A percentile compares a stretch with the other conserved stretches of the same genome.
Conservation (phyloP, 225 moss, liverwort and hornwort species). For the Straminergon stramineum region DNA sequence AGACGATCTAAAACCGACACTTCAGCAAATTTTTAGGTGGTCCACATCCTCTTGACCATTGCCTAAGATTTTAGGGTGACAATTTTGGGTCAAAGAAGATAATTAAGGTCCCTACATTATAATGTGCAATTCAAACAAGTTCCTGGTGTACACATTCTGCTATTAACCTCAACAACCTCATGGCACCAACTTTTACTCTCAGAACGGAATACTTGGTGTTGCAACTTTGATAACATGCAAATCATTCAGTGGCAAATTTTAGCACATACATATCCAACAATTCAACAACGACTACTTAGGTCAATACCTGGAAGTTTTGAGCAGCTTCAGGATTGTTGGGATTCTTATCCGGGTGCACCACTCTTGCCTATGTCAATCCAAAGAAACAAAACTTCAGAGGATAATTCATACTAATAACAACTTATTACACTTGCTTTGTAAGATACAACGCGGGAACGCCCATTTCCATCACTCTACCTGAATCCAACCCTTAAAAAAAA, state of each 20-base stretch:
- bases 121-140: neutral
- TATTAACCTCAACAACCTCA: neutral
- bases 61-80: neutral
- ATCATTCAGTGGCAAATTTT: neutral
- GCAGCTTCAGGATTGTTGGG: constrained; percentile 46
- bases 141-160: neutral
- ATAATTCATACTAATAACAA: neutral
- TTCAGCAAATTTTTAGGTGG: neutral
- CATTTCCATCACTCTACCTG: neutral
- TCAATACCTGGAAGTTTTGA: constrained; percentile 39
- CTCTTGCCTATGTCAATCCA: constrained; percentile 21
- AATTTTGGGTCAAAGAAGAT: neutral
- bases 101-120: neutral
- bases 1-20: neutral
- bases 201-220: neutral
- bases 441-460: neutral
- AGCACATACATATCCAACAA: neutral
- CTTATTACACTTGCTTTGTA: neutral
- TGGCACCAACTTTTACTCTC: neutral
- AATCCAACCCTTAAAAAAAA: neutral
- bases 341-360: constrained; percentile 48
- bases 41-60: neutral
- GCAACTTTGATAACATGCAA: neutral
- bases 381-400: neutral
- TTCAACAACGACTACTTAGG: neutral